Base-by-base conservation (phyloP, 225 moss, liverwort and hornwort species). In the Pleurozium schreberi region DNA sequence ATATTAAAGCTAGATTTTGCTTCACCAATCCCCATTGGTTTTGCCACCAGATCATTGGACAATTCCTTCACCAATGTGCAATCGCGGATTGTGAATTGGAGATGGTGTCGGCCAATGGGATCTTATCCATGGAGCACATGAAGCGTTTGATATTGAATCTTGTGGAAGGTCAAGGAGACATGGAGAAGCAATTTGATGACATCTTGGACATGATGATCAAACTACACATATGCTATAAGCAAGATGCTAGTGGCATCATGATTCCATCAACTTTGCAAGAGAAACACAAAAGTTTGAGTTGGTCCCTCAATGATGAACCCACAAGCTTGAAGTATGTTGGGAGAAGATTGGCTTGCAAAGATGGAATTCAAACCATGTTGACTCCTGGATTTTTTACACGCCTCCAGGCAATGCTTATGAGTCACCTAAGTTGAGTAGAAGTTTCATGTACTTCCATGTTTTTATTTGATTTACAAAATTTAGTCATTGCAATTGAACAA, bases 371-470 rank as follows among this genome's bases (percentile, higher is more conserved):
- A 75, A 75, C 75, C 3, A 75, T 75, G 50, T 75, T 75, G 75
- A 75, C 75, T 13, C 33, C 21, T 5, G 21, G 75, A 5, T 50
- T 75, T 8, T 75, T 75, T 8, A 33, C 34, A 21, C 34, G 21
- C 11, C 50, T 75, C 1, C 34, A 75, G 13, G 53, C 36, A 34
- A 8, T 23, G 8, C 2, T 14, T 53, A 14, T 14, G 23, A 76
- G 8, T 5, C 0, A 7, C 12, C 2, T 75, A 1, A 1, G 5
- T 50, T 2, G 6, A 20, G 5, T 18, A 13, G 12, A 50, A 50
- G 22, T 14, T 36, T 50, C 0, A 33, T 33, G 0, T 3, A 34
- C 21, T 50, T 76, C 5, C 2, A 31, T 17, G 0, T 11, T 31
- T 49, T 19, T 31, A 1, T 19, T 20, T 49, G 1, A 18, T 31